phyloP scores from a whole-genome alignment of 768 basidiomycete genomes.

The Russula abietina region DNA sequence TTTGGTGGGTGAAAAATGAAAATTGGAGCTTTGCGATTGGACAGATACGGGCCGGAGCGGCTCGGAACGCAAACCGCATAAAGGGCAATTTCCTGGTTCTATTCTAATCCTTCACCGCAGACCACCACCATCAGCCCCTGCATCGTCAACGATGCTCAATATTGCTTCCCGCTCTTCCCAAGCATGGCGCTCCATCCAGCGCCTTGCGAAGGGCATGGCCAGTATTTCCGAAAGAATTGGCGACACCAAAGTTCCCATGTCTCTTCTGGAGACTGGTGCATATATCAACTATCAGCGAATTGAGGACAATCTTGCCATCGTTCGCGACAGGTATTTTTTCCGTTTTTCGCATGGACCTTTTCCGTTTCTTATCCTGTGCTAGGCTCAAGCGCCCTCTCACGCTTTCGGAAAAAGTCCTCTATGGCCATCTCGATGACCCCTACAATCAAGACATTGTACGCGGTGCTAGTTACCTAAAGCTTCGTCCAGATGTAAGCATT shows the following conservation, averaged over 20 bases:
- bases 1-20: neutral
- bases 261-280: conserved; percentile 70
- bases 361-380: neutral
- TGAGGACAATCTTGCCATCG: conserved; percentile 90
- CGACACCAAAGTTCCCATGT: conserved; percentile 87
- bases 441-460: conserved; percentile 86
- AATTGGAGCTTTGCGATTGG: conserved; percentile 10
- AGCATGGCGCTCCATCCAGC: conserved; percentile 24
- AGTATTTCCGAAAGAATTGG: conserved; percentile 73
- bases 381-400: conserved; percentile 89
- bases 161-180: conserved; percentile 21
- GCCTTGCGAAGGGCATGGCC: conserved; percentile 54
- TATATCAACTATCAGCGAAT: conserved; percentile 96
- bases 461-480: conserved; percentile 92
- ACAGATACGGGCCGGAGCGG: conserved; percentile 14
- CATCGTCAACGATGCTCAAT: conserved; percentile 25
- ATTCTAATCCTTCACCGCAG: neutral
- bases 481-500: conserved; percentile 86
- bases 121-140: conserved; percentile 13
- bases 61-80: conserved; percentile 7
- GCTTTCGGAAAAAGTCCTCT: conserved; percentile 93
- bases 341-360: neutral
- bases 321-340: conserved; percentile 63
- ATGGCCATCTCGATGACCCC: conserved; percentile 96
- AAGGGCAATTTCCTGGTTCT: neutral